phyloP scores from a whole-genome alignment of 768 basidiomycete species.

The Tulasnella sp. region DNA sequence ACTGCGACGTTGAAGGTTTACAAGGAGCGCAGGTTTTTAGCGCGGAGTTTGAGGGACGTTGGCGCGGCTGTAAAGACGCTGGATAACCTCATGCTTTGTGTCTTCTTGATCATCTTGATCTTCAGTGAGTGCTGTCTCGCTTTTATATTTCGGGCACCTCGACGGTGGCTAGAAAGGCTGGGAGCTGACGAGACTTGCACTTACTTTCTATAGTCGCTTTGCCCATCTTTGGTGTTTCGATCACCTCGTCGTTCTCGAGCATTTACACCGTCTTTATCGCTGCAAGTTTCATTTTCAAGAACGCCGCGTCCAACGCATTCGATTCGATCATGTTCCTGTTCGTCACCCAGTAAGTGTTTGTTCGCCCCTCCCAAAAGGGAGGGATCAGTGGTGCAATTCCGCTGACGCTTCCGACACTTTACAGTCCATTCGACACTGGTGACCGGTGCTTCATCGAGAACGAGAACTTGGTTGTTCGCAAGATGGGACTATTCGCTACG shows the following conservation, averaged over 20 bases:
- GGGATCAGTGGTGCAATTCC: neutral
- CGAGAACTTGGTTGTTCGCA: constrained; percentile 68
- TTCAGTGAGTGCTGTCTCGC: constrained; percentile 34
- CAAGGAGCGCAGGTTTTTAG: constrained; percentile 69
- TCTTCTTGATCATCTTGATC: constrained; percentile 57
- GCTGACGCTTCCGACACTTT: neutral
- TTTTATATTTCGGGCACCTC: too few species aligned
- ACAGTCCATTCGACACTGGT: constrained; percentile 70
- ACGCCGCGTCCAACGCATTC: constrained; percentile 60
- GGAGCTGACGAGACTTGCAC: neutral
- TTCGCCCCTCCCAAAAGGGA: neutral
- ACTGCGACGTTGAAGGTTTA: constrained; percentile 58
- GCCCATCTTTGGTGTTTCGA: constrained; percentile 60
- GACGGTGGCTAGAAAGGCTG: neutral
- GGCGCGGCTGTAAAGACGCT: constrained; percentile 57
- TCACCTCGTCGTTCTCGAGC: constrained; percentile 59
- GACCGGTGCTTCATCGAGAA: constrained; percentile 73
- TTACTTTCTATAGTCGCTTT: constrained; percentile 40
- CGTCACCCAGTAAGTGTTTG: constrained; percentile 62
- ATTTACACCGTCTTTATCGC: constrained; percentile 57
- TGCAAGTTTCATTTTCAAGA: constrained; percentile 75
- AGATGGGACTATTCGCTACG: constrained; percentile 73
- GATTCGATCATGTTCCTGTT: constrained; percentile 78
- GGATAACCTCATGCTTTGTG: constrained; percentile 52
- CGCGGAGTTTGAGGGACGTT: constrained; percentile 70